Conservation (phyloP, 2,329 filamentous ascomycete genomes). For the Colletotrichum agaves region DNA sequence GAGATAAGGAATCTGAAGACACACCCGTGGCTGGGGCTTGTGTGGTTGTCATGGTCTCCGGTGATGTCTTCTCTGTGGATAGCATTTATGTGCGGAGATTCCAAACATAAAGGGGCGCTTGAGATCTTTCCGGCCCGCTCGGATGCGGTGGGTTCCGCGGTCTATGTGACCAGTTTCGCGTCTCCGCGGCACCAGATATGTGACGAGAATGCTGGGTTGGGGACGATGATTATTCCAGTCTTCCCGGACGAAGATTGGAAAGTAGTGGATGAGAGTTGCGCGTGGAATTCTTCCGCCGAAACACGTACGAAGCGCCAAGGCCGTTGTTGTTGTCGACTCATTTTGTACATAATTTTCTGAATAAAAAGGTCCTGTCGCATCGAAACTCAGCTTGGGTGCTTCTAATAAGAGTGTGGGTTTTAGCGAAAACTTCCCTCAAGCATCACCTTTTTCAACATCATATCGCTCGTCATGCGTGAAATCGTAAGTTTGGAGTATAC, state of each 20-base stretch:
- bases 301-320: neutral
- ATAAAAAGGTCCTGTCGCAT: no score
- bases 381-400: no score
- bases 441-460: conserved; percentile 43
- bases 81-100: neutral
- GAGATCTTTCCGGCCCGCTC: conserved; percentile 10
- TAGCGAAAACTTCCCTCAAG: no score
- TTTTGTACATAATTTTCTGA: neutral
- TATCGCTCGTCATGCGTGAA: conserved; percentile 76
- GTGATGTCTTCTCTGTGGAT: no score
- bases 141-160: neutral
- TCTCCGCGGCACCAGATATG: neutral
- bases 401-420: no score
- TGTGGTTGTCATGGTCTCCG: no score
- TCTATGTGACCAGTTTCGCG: neutral
- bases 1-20: no score
- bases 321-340: no score
- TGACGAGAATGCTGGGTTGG: neutral
- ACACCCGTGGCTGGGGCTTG: no score
- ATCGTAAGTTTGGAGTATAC: conserved; percentile 59
- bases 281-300: neutral
- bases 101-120: neutral
- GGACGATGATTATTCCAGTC: neutral
- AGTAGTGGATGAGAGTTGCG: neutral
- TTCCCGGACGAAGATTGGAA: neutral